Base-by-base conservation (phyloP, 805 yeast species). In the Kregervanrija delftensis region DNA sequence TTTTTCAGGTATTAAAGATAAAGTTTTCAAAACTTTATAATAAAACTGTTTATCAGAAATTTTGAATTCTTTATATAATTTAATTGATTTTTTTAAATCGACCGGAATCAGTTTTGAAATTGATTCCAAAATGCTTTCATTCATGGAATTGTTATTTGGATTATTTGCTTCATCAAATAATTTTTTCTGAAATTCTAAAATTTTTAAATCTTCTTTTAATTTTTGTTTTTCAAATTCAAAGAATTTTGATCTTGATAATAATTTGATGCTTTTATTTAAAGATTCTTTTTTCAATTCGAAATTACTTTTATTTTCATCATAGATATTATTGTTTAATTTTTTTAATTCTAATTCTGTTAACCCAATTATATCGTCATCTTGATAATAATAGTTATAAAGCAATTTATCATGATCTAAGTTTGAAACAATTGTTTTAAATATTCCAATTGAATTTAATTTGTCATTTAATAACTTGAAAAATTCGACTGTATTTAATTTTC, bases 391-490 rank as follows among this genome's bases (percentile, higher is more conserved):
- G 50, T 79, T 83, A 47, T 66, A 67, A 3, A 81, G 60, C 11
- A 73, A 55, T 15, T 67, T 68, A n/a, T 15, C n/a, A 13, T 33
- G 46, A 41, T 74, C 69, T 22, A 57, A 34, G 32, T 55, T 52
- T 50, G 69, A 55, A 58, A 65, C 50, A 48, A 60, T 65, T 22
- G 51, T 53, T 15, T 55, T 50, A 39, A 75, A 74, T 4, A 72
- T 54, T 8, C 65, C 64, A 2, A 68, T 54, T 1, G 77, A 74
- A 43, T 66, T 51, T 36, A 69, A 60, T 51, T 66, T 64, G 46
- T 70, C 67, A 51, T 77, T 79, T 39, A 91, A 58, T 3, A 84
- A 52, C 49, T 81, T 79, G 63, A 83, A 83, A 49, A 91, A 81
- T 41, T 81, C 84, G 0, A 93, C 79, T 2, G 72, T 55, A 0